Percentiles rank a stretch among this genome's conserved stretches.
These are phyloP conservation scores for Plasmodium sp. DNA, from an alignment of 169 alveolate species.

Conservation along the genomic window DNA sequence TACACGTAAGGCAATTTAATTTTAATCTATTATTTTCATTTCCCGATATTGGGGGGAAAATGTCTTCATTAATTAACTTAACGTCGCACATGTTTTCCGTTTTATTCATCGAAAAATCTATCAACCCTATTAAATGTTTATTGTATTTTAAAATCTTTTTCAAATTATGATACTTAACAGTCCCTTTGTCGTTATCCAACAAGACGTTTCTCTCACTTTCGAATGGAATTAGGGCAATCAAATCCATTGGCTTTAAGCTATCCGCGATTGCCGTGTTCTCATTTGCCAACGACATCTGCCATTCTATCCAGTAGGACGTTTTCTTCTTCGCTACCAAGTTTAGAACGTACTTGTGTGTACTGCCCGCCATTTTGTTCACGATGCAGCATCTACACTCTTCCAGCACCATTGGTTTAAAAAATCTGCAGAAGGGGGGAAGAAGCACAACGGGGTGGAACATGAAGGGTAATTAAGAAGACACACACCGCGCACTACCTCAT, in stretches of 20 bases:
- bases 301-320: slow-evolving; percentile 58
- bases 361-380: slow-evolving; percentile 38
- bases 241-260: slow-evolving; percentile 66
- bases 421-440: slow-evolving; percentile 13
- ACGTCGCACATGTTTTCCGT: slow-evolving; percentile 46
- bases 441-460: background rate
- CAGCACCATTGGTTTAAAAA: slow-evolving; percentile 62
- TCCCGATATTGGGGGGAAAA: background rate
- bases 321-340: slow-evolving; percentile 48
- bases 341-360: slow-evolving; percentile 12
- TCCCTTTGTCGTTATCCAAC: background rate
- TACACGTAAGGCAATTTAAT: slow-evolving; percentile 34
- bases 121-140: slow-evolving; percentile 61
- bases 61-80: slow-evolving; percentile 62
- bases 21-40: slow-evolving; percentile 43
- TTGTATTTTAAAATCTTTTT: slow-evolving; percentile 32
- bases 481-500: background rate
- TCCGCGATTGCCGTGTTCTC: slow-evolving; percentile 14
- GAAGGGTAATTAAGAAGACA: background rate
- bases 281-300: slow-evolving; percentile 11
- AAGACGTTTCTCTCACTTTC: slow-evolving; percentile 2
- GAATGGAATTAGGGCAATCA: slow-evolving; percentile 53
- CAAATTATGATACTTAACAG: slow-evolving; percentile 45
- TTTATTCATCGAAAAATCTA: slow-evolving; percentile 54
- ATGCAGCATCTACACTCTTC: slow-evolving; percentile 68